Evolutionary conservation across 139 green algal genomes (phyloP), one percentile per base, ranked within the genome.

Genomic region (Chlorella vulgaris): DNA sequence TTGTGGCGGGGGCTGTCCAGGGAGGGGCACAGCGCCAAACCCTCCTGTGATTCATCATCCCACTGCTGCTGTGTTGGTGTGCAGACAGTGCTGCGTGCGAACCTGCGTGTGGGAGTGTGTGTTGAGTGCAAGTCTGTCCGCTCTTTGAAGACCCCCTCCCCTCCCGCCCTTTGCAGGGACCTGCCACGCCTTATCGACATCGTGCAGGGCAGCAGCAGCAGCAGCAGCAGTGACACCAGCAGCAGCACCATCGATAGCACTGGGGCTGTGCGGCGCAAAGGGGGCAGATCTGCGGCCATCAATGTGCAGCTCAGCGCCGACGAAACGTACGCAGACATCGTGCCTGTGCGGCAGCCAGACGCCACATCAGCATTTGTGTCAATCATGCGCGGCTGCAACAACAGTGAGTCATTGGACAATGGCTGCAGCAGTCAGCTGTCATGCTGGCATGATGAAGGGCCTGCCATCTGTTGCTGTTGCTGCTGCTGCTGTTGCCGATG

Each of bases 301-400:
- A 98, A 97, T 74, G 93, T 95, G 38, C 85, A 94, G 85, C 91
- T 98, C 6, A 93, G 86, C 26, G 78, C 88, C 0, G 92, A 96
- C 28, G 94, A 98, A 74, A 98, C 94, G 33, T 98, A 98, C 62
- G 94, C 92, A 6, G 94, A 98, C 87, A 82, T 98, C 28, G 81
- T 88, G 58, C 94, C 94, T 28, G 70, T 98, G 28, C 81, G 94
- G 19, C 68, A 81, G 15, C 67, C 47, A 1, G 86, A 86, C 53
- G 70, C 63, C 5, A 70, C 65, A 0, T 85, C 80, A 4, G 93
- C 93, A 1, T 97, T 92, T 77, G 78, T 98, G 7, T 91, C 83
- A 69, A 93, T 98, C 88, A 97, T 96, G 93, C 82, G 94, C 1
- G 94, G 94, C 31, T 98, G 94, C 89, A 94, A 96, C 89, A 98